Evolutionary conservation across 495 filamentous ascomycete species (phyloP), one percentile per base, ranked within the genome.

Genomic region (Parachaetomium inaequale): DNA sequence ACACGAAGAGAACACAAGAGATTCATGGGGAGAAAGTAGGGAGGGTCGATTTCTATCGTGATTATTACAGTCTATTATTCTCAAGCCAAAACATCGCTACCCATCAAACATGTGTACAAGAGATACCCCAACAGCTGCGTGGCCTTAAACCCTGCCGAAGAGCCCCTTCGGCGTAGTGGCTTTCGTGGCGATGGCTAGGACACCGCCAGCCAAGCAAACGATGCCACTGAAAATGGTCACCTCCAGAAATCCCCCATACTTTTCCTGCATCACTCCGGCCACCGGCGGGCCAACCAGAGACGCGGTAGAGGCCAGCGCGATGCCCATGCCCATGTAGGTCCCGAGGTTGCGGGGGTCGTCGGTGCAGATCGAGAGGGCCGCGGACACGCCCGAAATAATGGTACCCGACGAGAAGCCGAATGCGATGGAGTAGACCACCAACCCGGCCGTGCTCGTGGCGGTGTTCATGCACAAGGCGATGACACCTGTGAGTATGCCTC

Each of bases 291-390:
- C 81, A 34, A 84, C 77, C 55, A 85, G 51, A 4, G 70, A 68
- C 1, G 75, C 78, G 7, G 83, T 42, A 0, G 80, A 73, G 4
- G 66, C 68, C 15, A 82, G 14, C 0, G 71, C 71, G 68, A 85
- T 74, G 2, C 78, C 81, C 79, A 81, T 82, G 19, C 82, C 82
- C 58, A 83, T 78, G 63, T 85, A 85, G 0, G 81, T 84, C 1
- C 82, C 82, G 19, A 83, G 70, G 36, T 84, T 66, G 58, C 70
- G 69, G 1, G 76, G 75, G 55, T 81, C 69, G 28, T 68, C 68
- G 7, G 78, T 65, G 54, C 74, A 76, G 38, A 72, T 60, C 0
- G 78, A 69, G n/a, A 85, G 65, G 0, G 77, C 74, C 0, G 75
- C 78, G 0, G 75, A 70, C 7, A 65, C 75, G 0, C 74, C 77